phyloP scores from a whole-genome alignment of 495 filamentous ascomycete genomes.

The Lasiosphaeris hirsuta region DNA sequence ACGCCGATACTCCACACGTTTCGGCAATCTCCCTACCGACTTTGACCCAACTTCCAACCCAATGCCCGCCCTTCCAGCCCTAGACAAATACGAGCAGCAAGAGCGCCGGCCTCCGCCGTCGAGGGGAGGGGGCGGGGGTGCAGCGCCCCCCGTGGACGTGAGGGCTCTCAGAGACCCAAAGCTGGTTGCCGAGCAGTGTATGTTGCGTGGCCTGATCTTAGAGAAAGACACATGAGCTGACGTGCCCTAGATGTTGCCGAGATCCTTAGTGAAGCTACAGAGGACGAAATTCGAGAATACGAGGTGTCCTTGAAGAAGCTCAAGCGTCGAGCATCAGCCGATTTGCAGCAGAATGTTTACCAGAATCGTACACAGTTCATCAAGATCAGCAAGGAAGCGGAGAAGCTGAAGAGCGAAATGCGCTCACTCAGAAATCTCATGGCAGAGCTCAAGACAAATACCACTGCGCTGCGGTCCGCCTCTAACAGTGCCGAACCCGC shows the following conservation, averaged over 20 bases:
- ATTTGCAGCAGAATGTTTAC: conserved; percentile 94
- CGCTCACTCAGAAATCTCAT: conserved; percentile 80
- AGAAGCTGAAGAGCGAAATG: conserved; percentile 97
- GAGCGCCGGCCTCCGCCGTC: conserved; percentile 44
- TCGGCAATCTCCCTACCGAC: conserved; percentile 68
- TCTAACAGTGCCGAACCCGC: conserved; percentile 39
- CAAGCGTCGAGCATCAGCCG: conserved; percentile 76
- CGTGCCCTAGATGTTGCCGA: conserved; percentile 57
- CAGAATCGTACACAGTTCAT: conserved; percentile 98
- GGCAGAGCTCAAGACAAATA: conserved; percentile 75
- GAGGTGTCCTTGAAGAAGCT: conserved; percentile 71
- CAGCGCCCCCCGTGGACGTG: conserved; percentile 57
- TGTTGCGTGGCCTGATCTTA: neutral
- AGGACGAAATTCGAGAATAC: conserved; percentile 85
- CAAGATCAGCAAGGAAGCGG: conserved; percentile 97
- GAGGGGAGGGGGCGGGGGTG: conserved; percentile 41
- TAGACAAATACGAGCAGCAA: conserved; percentile 50
- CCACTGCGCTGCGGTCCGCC: conserved; percentile 69
- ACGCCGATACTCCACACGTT: conserved; percentile 86
- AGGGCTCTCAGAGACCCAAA: conserved; percentile 76
- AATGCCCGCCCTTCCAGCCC: conserved; percentile 59
- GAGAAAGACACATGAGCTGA: neutral
- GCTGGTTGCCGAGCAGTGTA: conserved; percentile 65
- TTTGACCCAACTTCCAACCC: conserved; percentile 63
- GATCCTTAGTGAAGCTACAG: conserved; percentile 85